Percentiles rank a stretch among this genome's conserved stretches.
Conservation (phyloP, 2,329 filamentous ascomycete genomes). For the Albifimbria verrucaria region DNA sequence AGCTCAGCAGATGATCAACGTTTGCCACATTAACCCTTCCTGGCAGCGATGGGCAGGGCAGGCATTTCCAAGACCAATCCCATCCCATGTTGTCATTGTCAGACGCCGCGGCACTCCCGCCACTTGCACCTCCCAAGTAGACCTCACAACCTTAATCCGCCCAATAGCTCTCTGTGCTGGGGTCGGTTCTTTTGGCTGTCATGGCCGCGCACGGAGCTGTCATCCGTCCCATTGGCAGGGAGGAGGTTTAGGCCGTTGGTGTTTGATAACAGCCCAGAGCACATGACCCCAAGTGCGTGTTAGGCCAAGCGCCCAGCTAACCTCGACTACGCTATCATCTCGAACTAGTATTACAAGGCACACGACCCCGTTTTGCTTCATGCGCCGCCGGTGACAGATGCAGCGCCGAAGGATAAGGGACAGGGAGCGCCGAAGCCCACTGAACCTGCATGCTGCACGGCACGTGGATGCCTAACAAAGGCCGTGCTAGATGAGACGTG, state of each 20-base stretch:
- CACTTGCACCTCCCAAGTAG: neutral
- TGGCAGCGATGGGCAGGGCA: neutral
- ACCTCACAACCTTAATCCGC: neutral
- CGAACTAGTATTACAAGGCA: no score
- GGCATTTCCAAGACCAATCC: neutral
- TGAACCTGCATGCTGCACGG: neutral
- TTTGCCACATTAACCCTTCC: neutral
- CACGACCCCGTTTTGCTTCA: neutral
- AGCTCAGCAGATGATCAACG: neutral
- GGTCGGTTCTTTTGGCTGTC: neutral
- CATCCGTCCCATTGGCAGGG: neutral
- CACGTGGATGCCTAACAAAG: neutral
- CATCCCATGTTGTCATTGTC: neutral
- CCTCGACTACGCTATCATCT: no score
- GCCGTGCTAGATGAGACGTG: neutral
- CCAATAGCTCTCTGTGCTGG: neutral
- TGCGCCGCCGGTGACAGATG: neutral
- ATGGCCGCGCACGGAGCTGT: neutral
- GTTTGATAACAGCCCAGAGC: neutral
- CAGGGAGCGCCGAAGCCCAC: neutral
- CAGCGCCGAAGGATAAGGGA: neutral
- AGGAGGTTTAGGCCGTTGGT: neutral
- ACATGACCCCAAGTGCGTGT: neutral
- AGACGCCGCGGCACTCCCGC: neutral
- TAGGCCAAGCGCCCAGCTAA: no score